Evolutionary conservation across 2,329 filamentous ascomycete genomes (phyloP), one percentile per base, ranked within the genome.

Genomic region (Alternaria ethzedia): DNA sequence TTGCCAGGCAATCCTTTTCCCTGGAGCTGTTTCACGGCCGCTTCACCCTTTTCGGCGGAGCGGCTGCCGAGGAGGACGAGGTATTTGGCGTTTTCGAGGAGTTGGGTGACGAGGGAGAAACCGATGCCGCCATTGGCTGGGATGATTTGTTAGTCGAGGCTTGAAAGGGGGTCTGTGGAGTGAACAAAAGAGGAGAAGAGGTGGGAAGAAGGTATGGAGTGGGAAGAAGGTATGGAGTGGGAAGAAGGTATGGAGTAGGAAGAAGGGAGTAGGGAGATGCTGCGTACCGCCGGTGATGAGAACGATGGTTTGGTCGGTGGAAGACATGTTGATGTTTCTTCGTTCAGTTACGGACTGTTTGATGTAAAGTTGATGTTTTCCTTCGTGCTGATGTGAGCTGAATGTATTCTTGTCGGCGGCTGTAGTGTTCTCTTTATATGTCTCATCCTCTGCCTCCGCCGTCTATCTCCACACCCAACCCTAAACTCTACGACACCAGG

Each of bases 121-220:
- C 84, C 84, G 32, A 86, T 83, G 57, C 84, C 84, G 49, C 78
- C 75, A 65, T 83, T 86, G 32, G 79, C 82, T 61, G 21, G 25
- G 26, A 5, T 25, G 0, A 0, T 7, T 0, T 26, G n/a, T 55
- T 7, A 45, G 32, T 12, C 0, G 0, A 0, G 36, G 4, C 2
- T 10, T 41, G 36, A 6, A 41, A 41, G 36, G 2, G 13, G 15
- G n/a, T 32, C 0, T 7, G 3, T 1, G 30, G 6, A 8, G 32
- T 5, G 32, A n/a, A 0, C 4, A 7, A 5, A n/a, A 41, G 32
- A n/a, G 32, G 15, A 13, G 4, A 4, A 3, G 8, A 41, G 15
- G 4, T 41, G 36, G 36, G 36, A 6, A 6, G 15, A 10, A 17
- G 8, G 15, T 5, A 41, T 41, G 36, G 36, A 17, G 36, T n/a